Base-by-base conservation (phyloP, 805 yeast genomes). In the Metschnikowia henanensis region DNA sequence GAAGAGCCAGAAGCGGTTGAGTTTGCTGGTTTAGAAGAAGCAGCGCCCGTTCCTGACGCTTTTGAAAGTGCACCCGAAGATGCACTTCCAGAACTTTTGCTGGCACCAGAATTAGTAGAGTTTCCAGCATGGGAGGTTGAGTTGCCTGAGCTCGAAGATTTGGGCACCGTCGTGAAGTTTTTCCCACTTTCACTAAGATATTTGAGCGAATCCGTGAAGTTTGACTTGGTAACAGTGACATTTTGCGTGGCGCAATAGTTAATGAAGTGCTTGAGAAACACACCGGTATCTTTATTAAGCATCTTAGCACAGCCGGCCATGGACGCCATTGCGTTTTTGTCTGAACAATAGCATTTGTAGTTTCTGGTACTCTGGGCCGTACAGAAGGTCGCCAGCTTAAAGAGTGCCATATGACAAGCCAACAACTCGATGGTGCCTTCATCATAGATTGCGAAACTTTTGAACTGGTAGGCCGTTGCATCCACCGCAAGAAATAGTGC, bases 271-370 rank as follows among this genome's bases (percentile, higher is more conserved):
- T 17, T 20, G 37, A 23, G 34, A 20, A 26, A 17, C 6, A n/a
- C 21, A 18, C 29, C 12, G 7, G 32, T n/a, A 10, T 37, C 19
- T 5, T 21, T 25, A 6, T 18, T 30, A 15, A 34, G 25, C 16
- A 13, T 10, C 33, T 17, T 15, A 7, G 23, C 30, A 16, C 46
- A 43, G 5, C 46, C 42, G 15, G 39, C 41, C 29, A 43, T n/a
- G 2, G 46, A 43, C 3, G 46, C 46, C 42, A 37, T 43, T 29
- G 46, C 46, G 13, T 38, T 38, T 17, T 34, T 33, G 26, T 43
- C 23, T 15, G 33, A 17, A 23, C 46, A 43, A 16, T 34, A 43
- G 31, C 46, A 43, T 15, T 20, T 15, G 20, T 29, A 43, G 8
- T 20, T 25, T 10, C 17, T 22, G 13, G 39, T 20, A n/a, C 28